Evolutionary conservation across 208 protist genomes (phyloP).

Genomic region (Naegleria fowleri): DNA sequence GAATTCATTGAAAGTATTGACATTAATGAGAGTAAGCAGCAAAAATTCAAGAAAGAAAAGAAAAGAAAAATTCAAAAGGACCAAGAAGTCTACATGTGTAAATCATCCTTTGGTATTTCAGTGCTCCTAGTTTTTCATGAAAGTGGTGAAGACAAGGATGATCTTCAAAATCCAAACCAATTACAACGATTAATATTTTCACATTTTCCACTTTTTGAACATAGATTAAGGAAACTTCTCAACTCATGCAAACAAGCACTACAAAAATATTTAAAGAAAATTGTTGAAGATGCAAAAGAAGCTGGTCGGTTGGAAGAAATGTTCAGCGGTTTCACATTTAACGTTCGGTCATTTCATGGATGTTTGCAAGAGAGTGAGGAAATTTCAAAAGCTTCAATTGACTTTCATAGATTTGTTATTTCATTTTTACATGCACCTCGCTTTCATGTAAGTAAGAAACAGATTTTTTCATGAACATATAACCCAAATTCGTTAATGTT

Average conservation of each 20-base stretch:
- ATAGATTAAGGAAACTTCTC: background rate
- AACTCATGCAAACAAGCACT: background rate
- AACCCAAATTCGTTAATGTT: too few species aligned
- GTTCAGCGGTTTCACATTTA: conserved; percentile 1
- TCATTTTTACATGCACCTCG: background rate
- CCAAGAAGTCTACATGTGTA: background rate
- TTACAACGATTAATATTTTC: conserved; percentile 20
- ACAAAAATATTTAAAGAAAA: background rate
- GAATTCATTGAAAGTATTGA: background rate
- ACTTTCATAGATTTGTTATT: conserved; percentile 6
- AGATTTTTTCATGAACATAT: too few species aligned
- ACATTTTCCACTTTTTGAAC: conserved; percentile 17
- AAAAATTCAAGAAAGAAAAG: background rate
- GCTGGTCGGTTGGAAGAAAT: background rate
- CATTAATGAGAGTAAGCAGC: background rate
- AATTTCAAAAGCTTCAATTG: background rate
- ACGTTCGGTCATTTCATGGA: background rate
- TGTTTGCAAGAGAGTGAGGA: background rate
- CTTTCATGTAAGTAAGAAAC: background rate
- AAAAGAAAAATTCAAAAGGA: background rate
- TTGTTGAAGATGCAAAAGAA: background rate
- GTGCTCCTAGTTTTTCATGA: conserved; percentile 7
- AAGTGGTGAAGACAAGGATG: background rate
- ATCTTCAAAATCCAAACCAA: background rate
- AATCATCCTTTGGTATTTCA: background rate